Base-by-base conservation (phyloP, 108 stramenopile species). In the Craspedostauros australis region DNA sequence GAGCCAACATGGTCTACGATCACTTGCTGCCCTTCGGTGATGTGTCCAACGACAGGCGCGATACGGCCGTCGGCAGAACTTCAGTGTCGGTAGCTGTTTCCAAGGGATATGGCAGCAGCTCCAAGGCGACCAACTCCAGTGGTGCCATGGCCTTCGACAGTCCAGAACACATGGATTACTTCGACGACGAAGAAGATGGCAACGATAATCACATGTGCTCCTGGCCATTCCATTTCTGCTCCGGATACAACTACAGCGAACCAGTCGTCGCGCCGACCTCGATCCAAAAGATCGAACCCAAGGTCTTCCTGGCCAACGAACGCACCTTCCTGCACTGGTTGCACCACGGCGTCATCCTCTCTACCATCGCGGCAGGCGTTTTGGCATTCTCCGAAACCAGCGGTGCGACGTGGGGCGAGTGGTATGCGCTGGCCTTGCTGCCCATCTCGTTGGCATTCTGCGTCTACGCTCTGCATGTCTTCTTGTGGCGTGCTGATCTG, bases 261-360 rank as follows among this genome's bases (percentile, higher is more conserved):
- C 61, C 56, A n/a, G 50, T 76, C 38, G 55, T 88, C 26, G 86
- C 90, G 5, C 83, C 92, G 7, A 93, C 92, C n/a, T 81, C 82
- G 7, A 72, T 93, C 21, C 95, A 95, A 54, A 94, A 94, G 79
- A 86, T 98, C 38, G 98, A 98, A 65, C 98, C 98, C 27, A 98
- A 98, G 69, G 63, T 93, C 15, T 95, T 94, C 78, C 92, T 98
- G 61, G 98, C 98, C 46, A 96, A 96, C 60, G 98, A 98, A 69
- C 85, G 98, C 37, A 97, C 96, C 14, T 95, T 93, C 54, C 52
- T 98, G 39, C 92, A 95, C 52, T 98, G 96, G 96, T 60, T 95
- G 30, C 89, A 91, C 66, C 71, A 79, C 26, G 88, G 76, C 25
- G 83, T 93, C n/a, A 77, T 84, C 2, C 54, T 95, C 26, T 80